phyloP scores from a whole-genome alignment of 805 yeast genomes.

The Kuraishia ogatae region DNA sequence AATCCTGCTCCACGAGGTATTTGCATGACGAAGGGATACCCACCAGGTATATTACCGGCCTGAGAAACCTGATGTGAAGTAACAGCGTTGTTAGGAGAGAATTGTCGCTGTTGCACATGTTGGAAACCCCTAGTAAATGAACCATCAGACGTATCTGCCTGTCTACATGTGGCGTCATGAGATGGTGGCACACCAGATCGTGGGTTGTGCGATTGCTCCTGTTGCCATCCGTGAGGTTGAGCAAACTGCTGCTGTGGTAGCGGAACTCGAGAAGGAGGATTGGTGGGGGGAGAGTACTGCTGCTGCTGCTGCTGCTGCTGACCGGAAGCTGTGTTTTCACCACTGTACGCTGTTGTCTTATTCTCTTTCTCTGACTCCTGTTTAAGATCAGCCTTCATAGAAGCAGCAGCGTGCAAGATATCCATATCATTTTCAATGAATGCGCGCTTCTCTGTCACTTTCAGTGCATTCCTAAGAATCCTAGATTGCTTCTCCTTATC shows the following conservation, averaged over 20 bases:
- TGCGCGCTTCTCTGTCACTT: not conserved
- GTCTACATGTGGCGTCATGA: not conserved
- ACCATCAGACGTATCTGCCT: not conserved
- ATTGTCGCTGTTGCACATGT: not conserved
- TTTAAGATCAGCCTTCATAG: constrained; percentile 28
- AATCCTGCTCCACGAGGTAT: not conserved
- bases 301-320: not conserved
- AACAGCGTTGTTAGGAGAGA: no score
- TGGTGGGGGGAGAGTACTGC: not conserved
- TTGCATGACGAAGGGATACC: not conserved
- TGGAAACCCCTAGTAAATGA: not conserved
- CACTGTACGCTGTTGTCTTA: not conserved
- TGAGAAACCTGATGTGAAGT: not conserved
- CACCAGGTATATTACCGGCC: not conserved
- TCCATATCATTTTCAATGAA: not conserved
- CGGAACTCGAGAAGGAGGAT: not conserved
- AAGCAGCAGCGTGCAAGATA: constrained; percentile 28
- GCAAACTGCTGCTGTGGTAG: no score
- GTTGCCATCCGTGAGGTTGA: no score
- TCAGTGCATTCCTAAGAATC: constrained; percentile 9
- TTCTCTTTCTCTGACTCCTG: not conserved
- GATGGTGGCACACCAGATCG: no score
- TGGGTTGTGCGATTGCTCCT: no score
- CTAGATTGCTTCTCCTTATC: constrained; percentile 18
- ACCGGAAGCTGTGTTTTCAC: not conserved